Conservation (phyloP, 2,329 filamentous ascomycete species). For the Penicillium sp. region DNA sequence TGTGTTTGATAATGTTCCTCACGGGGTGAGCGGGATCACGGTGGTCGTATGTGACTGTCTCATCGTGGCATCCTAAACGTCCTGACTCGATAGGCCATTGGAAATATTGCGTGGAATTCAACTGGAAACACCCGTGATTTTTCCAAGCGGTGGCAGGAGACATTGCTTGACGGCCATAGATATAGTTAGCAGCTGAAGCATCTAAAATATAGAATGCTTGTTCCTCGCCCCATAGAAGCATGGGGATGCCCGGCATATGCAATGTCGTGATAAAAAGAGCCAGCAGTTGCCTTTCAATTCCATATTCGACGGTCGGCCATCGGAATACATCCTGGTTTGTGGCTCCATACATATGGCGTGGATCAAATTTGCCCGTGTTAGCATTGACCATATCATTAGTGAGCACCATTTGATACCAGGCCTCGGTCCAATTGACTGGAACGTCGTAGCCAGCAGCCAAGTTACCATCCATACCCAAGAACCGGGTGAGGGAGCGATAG, state of each 20-base stretch:
- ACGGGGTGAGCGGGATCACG: constrained; percentile 61
- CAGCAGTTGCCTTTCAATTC: constrained; percentile 56
- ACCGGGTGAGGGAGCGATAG: constrained; percentile 61
- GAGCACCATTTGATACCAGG: constrained; percentile 57
- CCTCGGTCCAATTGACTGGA: constrained; percentile 53
- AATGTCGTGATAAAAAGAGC: constrained; percentile 59
- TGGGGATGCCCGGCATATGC: constrained; percentile 59
- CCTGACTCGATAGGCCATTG: constrained; percentile 57
- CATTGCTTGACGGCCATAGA: constrained; percentile 64
- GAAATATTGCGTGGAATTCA: constrained; percentile 57
- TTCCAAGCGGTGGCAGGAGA: constrained; percentile 61
- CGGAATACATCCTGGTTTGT: constrained; percentile 66
- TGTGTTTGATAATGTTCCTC: constrained; percentile 59
- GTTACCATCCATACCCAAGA: constrained; percentile 59
- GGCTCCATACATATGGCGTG: constrained; percentile 62
- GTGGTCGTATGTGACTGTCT: constrained; percentile 58
- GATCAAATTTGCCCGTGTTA: constrained; percentile 61
- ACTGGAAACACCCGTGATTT: constrained; percentile 61
- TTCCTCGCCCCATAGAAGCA: constrained; percentile 64
- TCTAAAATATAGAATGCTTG: constrained; percentile 64
- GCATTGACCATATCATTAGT: constrained; percentile 61
- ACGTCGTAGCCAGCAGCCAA: constrained; percentile 54
- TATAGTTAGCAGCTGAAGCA: constrained; percentile 62
- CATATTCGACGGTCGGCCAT: constrained; percentile 59
- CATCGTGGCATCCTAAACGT: constrained; percentile 56